These are phyloP conservation scores for Albifimbria verrucaria DNA, from an alignment of 2,329 filamentous ascomycete species.

Conservation along the genomic window DNA sequence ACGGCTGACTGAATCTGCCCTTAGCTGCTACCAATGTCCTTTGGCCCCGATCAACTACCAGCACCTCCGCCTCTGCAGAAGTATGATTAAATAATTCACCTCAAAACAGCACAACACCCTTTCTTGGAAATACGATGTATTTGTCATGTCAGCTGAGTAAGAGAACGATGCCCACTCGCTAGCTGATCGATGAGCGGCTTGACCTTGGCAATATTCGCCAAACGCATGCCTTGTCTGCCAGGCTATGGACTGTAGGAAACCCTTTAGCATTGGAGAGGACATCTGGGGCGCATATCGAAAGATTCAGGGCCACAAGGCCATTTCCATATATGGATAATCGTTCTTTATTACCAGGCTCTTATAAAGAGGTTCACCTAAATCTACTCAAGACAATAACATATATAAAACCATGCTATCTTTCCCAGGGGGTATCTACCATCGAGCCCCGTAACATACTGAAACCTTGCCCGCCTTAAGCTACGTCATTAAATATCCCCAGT, in stretches of 20 bases:
- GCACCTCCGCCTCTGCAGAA: slow-evolving; percentile 22
- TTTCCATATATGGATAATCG: background rate
- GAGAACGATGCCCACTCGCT: too few relatives aligned
- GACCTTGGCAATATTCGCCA: too few relatives aligned
- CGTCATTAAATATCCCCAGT: background rate
- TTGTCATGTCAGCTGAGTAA: background rate
- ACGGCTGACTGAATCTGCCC: slow-evolving; percentile 8
- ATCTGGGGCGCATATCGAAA: too few relatives aligned
- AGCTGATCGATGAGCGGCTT: too few relatives aligned
- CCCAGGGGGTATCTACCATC: too few relatives aligned
- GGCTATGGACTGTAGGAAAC: too few relatives aligned
- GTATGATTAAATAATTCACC: background rate
- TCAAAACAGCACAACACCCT: background rate
- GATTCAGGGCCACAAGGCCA: background rate
- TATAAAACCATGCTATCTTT: background rate
- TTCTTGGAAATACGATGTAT: background rate
- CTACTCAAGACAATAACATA: background rate
- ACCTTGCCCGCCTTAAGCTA: too few relatives aligned
- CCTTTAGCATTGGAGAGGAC: too few relatives aligned
- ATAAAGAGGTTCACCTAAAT: background rate
- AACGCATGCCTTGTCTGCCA: too few relatives aligned
- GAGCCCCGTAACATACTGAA: too few relatives aligned
- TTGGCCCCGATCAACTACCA: slow-evolving; percentile 60
- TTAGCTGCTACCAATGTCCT: slow-evolving; percentile 65
- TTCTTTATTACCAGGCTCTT: background rate